These are phyloP conservation scores for Saccharomycopsis fermentans DNA, from an alignment of 805 yeast species.

Conservation along the genomic window DNA sequence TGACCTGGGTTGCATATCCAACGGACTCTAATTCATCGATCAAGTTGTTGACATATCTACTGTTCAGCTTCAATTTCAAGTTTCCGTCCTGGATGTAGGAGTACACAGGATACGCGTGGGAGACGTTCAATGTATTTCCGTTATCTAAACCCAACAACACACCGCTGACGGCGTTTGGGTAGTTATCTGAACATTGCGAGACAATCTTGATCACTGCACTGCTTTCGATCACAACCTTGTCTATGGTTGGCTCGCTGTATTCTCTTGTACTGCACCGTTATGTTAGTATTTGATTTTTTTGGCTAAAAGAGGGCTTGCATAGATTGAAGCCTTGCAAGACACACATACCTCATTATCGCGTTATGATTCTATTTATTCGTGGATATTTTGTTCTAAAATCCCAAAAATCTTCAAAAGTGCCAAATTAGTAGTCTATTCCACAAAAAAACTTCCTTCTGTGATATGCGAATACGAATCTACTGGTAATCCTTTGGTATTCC, in stretches of 20 bases:
- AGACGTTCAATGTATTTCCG: constrained; percentile 33
- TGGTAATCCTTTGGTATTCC: no score
- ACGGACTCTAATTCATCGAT: constrained; percentile 50
- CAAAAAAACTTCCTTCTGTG: no score
- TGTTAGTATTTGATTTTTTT: constrained; percentile 2
- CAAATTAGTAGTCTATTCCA: no score
- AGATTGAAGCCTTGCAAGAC: no score
- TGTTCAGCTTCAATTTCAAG: constrained; percentile 49
- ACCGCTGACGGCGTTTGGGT: constrained; percentile 56
- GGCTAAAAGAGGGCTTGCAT: no score
- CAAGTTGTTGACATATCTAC: constrained; percentile 59
- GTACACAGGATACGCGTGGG: constrained; percentile 52
- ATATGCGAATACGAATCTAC: no score
- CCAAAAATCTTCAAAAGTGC: no score
- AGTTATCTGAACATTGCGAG: constrained; percentile 55
- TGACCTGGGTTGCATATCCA: constrained; percentile 56
- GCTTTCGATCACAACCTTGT: constrained; percentile 20
- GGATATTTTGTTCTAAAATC: no score
- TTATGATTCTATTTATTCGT: no score
- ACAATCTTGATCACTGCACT: constrained; percentile 45
- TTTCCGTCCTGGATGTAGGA: constrained; percentile 54
- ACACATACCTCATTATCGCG: no score
- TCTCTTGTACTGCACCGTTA: constrained; percentile 11
- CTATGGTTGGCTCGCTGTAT: constrained; percentile 17
- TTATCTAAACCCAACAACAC: constrained; percentile 67